phyloP scores from a whole-genome alignment of 2,329 filamentous ascomycete genomes.

The Colletotrichum sp. region DNA sequence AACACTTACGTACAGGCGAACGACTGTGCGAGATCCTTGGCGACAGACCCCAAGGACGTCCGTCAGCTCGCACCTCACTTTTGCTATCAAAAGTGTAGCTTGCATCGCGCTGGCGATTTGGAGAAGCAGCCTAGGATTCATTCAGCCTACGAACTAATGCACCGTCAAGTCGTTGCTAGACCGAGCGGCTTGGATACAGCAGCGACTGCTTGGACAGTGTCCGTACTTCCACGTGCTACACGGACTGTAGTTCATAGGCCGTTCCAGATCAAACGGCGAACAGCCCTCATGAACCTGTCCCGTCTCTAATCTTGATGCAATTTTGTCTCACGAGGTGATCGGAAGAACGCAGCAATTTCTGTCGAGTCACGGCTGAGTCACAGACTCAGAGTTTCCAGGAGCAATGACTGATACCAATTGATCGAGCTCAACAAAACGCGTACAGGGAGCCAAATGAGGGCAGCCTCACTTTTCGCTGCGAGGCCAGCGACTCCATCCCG shows the following conservation, averaged over 20 bases:
- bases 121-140: background rate
- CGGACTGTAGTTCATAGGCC: background rate
- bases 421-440: background rate
- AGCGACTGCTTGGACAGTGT: background rate
- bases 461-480: slow-evolving; percentile 1
- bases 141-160: background rate
- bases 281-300: background rate
- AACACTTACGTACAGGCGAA: background rate
- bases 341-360: background rate
- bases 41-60: background rate
- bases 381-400: background rate
- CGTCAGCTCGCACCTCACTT: background rate
- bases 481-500: background rate
- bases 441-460: background rate
- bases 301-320: background rate
- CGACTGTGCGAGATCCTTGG: background rate
- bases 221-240: background rate
- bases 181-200: background rate
- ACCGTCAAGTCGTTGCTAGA: background rate
- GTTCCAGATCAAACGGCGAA: background rate
- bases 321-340: background rate
- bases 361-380: background rate
- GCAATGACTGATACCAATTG: background rate
- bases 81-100: background rate
- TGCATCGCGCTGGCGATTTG: background rate